Conservation (phyloP, 768 basidiomycete species). For the Pisolithus microcarpus region DNA sequence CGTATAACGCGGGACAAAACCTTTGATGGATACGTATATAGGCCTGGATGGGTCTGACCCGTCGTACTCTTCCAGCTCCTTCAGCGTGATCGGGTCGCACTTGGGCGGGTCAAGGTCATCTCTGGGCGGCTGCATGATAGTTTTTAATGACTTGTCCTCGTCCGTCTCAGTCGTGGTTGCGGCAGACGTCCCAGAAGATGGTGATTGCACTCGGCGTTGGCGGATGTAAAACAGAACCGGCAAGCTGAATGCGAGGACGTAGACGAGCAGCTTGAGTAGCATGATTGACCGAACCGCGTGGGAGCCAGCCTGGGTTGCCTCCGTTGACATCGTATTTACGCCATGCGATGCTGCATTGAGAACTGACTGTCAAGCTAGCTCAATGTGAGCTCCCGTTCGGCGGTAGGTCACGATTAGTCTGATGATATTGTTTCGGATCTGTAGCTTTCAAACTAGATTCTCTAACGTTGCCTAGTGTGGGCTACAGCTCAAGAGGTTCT, state of each 20-base stretch:
- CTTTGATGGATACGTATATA: conserved; percentile 92
- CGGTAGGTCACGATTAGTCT: too few relatives aligned
- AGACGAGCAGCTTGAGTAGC: conserved; percentile 19
- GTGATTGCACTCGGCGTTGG: conserved; percentile 8
- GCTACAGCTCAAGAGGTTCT: too few relatives aligned
- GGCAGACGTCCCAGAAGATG: conserved; percentile 1
- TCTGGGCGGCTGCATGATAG: conserved; percentile 66
- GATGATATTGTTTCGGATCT: too few relatives aligned
- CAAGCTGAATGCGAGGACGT: conserved; percentile 25
- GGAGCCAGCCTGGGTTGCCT: too few relatives aligned
- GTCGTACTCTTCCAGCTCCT: conserved; percentile 62
- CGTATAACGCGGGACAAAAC: conserved; percentile 29
- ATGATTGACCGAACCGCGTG: conserved; percentile 2
- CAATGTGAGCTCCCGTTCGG: too few relatives aligned
- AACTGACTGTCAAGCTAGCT: too few relatives aligned
- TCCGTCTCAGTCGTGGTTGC: conserved; percentile 12
- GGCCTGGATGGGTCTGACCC: conserved; percentile 60
- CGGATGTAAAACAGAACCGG: conserved; percentile 23
- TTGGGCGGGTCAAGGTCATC: conserved; percentile 63
- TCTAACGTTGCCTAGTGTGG: too few relatives aligned
- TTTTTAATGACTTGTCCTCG: conserved; percentile 34
- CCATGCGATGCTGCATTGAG: too few relatives aligned
- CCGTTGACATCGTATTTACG: too few relatives aligned
- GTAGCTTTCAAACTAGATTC: too few relatives aligned
- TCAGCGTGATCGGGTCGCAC: conserved; percentile 67